Percentiles rank a stretch among this genome's conserved stretches.
Evolutionary conservation across 2,329 filamentous ascomycete genomes (phyloP).

Genomic region (Ceratocystis ficicola): DNA sequence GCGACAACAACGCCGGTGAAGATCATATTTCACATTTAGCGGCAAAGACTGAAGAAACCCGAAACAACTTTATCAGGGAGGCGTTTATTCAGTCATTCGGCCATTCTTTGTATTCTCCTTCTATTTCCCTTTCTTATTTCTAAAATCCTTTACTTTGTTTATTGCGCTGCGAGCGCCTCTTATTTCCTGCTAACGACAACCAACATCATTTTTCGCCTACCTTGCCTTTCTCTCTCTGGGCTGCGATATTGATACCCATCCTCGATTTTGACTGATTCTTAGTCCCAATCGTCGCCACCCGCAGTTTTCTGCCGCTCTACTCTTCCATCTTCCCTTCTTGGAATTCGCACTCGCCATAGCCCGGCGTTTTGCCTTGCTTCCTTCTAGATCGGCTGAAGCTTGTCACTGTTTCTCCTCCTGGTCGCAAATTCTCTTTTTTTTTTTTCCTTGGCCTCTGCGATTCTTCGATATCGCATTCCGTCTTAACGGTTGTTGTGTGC

Average conservation of each 20-base stretch:
- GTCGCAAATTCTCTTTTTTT: background rate
- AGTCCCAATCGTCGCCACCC: background rate
- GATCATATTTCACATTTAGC: constrained; percentile 1
- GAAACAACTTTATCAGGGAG: background rate
- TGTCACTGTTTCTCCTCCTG: background rate
- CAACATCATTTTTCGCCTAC: background rate
- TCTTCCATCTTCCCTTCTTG: background rate
- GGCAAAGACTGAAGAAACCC: background rate
- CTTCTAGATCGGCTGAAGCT: background rate
- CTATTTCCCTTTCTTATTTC: background rate
- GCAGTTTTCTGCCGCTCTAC: background rate
- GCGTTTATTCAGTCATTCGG: background rate
- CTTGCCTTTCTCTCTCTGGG: background rate
- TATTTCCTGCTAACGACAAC: background rate
- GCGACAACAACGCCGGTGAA: background rate
- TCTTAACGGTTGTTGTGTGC: background rate
- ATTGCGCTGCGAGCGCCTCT: background rate
- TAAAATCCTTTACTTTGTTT: background rate
- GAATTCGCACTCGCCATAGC: background rate
- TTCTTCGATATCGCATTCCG: background rate
- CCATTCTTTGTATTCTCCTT: background rate
- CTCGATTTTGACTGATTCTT: background rate
- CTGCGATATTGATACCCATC: background rate
- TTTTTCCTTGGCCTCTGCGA: background rate
- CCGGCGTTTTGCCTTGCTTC: background rate